A percentile compares a stretch with the other conserved stretches of the same genome.
phyloP scores from a whole-genome alignment of 164 flowering plant species.

The Vitis riparia region DNA sequence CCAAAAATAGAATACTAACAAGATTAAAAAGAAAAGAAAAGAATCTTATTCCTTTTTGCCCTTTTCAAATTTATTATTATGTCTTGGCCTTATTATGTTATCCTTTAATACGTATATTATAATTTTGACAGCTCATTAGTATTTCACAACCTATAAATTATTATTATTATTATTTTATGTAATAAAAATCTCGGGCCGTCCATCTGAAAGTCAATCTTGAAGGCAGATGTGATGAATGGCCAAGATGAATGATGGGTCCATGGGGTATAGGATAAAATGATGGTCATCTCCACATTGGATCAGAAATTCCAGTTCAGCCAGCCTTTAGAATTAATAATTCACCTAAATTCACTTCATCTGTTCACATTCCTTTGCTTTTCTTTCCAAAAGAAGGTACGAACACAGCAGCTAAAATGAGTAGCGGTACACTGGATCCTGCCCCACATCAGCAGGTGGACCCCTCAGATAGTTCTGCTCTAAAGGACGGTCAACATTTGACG shows the following conservation, averaged over 20 bases:
- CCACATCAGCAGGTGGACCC: constrained; percentile 5
- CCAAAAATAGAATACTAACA: not conserved
- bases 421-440: not conserved
- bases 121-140: constrained; percentile 12
- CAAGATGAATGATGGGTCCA: no score
- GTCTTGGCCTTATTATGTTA: not conserved
- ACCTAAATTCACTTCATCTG: no score
- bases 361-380: not conserved
- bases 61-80: not conserved
- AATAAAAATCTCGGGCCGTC: no score
- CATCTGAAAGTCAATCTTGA: no score
- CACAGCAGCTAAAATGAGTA: no score
- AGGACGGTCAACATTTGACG: no score
- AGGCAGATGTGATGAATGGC: no score
- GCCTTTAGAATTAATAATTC: no score
- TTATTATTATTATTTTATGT: no score
- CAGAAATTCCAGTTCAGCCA: no score
- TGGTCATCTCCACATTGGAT: no score
- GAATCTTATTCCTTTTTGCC: not conserved
- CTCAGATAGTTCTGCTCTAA: not conserved
- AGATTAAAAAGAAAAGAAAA: not conserved
- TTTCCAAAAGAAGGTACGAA: constrained; percentile 1
- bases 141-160: not conserved
- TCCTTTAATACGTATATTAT: not conserved
- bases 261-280: no score